Base-by-base conservation (phyloP, 2,329 filamentous ascomycete genomes). In the Albophoma yamanashiensis region DNA sequence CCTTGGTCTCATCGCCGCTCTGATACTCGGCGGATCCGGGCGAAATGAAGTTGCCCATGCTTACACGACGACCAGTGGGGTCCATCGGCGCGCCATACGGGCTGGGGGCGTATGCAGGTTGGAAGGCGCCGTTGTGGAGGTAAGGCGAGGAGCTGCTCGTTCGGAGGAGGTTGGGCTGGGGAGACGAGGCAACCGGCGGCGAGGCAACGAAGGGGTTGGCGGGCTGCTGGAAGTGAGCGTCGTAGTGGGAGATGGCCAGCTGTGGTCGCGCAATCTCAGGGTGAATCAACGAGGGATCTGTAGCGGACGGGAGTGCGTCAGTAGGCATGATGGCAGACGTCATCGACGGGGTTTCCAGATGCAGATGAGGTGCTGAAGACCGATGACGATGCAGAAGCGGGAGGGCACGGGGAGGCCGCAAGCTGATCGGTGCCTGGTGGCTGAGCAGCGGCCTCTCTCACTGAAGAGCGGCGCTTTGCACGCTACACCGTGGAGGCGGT, bases 1-100 rank as follows among this genome's bases (percentile, higher is more conserved):
- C 87, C 68, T 89, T 87, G 62, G 78, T 73, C 69, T 89, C 86
- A 59, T 84, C 78, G 60, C 80, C 82, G 70, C 83, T 88, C 66
- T 81, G 80, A 76, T 70, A 82, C 72, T 83, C 86, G 73, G 64
- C 82, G 76, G 67, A 83, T 58, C 79, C 74, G 34, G 78, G 82
- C 1, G 89, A 91, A 63, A 86, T 85, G 63, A 86, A 85, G 20
- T 89, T 92, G 64, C 67, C 82, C 62, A 89, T 79, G 56, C 90
- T 93, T 59, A 83, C 84, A 57, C 88, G 80, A 52, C 89, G 81
- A 60, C 82, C 78, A 39, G 74, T 74, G 56, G 69, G 64, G 55
- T 75, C 73, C 62, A 77, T 72, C 20, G 81, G 76, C 1, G 78
- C 74, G 42, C 75, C 73, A 70, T 79, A 84, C 12, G 82, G 81